A percentile compares a stretch with the other conserved stretches of the same genome.
Evolutionary conservation across 805 yeast species (phyloP).

Genomic region (Saturnispora zaruensis): DNA sequence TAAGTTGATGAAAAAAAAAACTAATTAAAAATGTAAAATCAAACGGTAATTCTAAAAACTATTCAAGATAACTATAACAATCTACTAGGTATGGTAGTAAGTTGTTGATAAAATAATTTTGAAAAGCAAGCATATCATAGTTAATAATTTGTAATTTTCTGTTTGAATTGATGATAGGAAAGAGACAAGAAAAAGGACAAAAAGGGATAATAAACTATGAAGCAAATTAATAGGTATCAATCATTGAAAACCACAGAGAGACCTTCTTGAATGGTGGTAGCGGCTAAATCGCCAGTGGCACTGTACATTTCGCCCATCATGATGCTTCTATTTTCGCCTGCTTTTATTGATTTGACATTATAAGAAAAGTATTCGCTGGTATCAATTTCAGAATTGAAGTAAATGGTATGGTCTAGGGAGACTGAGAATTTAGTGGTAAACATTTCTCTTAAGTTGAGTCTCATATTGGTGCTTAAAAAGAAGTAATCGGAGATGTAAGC

Average conservation of each 20-base stretch:
- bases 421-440: slow-evolving; percentile 44
- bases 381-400: slow-evolving; percentile 50
- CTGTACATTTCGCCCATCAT: slow-evolving; percentile 52
- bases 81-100: neutral
- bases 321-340: slow-evolving; percentile 45
- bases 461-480: slow-evolving; percentile 42
- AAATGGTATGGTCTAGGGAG: slow-evolving; percentile 58
- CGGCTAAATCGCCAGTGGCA: slow-evolving; percentile 41
- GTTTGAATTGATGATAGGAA: neutral
- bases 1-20: neutral
- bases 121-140: neutral
- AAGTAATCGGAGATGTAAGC: slow-evolving; percentile 54
- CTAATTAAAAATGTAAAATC: neutral
- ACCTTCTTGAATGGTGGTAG: slow-evolving; percentile 62
- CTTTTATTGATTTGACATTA: slow-evolving; percentile 39
- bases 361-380: slow-evolving; percentile 38
- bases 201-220: slow-evolving; percentile 1
- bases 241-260: slow-evolving; percentile 30
- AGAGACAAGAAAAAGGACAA: neutral
- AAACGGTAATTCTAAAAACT: neutral
- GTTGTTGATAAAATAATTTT: neutral
- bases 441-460: slow-evolving; percentile 40
- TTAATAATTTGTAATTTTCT: neutral
- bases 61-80: neutral
- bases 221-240: slow-evolving; percentile 11